Evolutionary conservation across 129 eudicot genomes (phyloP), one percentile per base, ranked within the genome.

Genomic region (Chrysanthemum makinoi): DNA sequence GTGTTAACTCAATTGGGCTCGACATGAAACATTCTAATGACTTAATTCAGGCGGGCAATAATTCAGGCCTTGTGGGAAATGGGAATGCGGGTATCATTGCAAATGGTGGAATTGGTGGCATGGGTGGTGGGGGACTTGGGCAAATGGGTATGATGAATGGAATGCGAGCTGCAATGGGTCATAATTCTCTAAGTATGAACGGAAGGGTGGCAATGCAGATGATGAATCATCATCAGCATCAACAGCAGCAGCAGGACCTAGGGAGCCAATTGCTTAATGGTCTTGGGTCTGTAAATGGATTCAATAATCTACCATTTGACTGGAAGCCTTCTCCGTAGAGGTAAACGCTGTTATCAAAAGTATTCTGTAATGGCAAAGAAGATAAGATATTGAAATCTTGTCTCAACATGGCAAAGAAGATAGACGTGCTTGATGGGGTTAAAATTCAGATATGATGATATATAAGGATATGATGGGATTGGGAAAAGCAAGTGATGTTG

Each of bases 301-400:
- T 89, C 69, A 84, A 86, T 65, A 81, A 88, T 82, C 91, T 94
- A 39, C 99, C 89, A 14, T 94, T 87, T 80, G 96, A 94, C 83
- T 94, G 97, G 96, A 87, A 94, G 71, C 67, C 96, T 20, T 94
- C 98, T 74, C 93, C 96, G 0, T 89, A 77, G 76, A 65, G n/a
- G 67, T 48, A 60, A 60, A 61, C 46, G 59, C n/a, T 52, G 4
- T n/a, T 61, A 46, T 49, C 49, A 19, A 18, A 58, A 55, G 51
- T 70, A 66, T 20, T 22, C 53, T 62, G 67, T 57, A 48, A 46
- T 22, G 77, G 76, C 80, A 59, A 77, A 70, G 79, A 12, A 33
- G 52, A 39, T 9, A 48, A 51, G 65, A 26, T 62, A 13, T 26
- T 39, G 52, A 67, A 74, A 66, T 58, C 83, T 69, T 68, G 69